Conservation (phyloP, 768 basidiomycete species). For the Royoungia palumana region DNA sequence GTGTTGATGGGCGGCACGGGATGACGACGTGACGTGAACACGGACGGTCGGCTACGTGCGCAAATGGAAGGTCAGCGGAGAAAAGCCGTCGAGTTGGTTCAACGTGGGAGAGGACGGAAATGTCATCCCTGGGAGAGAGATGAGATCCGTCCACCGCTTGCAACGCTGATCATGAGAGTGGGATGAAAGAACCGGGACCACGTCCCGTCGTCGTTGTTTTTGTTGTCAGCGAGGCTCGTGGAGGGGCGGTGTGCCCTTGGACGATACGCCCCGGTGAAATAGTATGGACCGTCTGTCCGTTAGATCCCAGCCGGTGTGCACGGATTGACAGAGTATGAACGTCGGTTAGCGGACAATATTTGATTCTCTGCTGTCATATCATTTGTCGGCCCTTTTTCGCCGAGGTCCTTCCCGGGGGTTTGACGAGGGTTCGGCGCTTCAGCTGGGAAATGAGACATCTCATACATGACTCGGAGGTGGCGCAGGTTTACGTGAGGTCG, state of each 20-base stretch:
- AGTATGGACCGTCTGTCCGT: no score
- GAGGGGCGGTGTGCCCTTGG: no score
- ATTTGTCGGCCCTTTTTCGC: not conserved
- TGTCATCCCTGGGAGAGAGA: slow-evolving; percentile 14
- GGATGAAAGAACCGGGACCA: not conserved
- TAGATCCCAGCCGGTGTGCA: no score
- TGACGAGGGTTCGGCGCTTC: not conserved
- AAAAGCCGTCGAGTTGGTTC: not conserved
- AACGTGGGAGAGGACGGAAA: slow-evolving; percentile 2
- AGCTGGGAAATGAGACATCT: slow-evolving; percentile 13
- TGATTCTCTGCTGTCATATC: no score
- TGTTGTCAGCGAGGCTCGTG: not conserved
- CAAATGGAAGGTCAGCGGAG: slow-evolving; percentile 5
- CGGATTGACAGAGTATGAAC: not conserved
- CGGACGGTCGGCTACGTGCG: slow-evolving; percentile 6
- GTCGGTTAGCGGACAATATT: not conserved
- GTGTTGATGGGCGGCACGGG: slow-evolving; percentile 7
- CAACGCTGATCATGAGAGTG: slow-evolving; percentile 26
- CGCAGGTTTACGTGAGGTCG: not conserved
- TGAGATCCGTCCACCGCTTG: slow-evolving; percentile 2
- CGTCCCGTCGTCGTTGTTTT: not conserved
- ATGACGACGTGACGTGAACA: no score
- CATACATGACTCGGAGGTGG: not conserved
- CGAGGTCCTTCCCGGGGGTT: no score
- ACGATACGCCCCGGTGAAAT: no score